Percentiles rank a stretch among this genome's conserved stretches.
Conservation (phyloP, 106 monocot genomes). For the Dioscorea zingiberensis region DNA sequence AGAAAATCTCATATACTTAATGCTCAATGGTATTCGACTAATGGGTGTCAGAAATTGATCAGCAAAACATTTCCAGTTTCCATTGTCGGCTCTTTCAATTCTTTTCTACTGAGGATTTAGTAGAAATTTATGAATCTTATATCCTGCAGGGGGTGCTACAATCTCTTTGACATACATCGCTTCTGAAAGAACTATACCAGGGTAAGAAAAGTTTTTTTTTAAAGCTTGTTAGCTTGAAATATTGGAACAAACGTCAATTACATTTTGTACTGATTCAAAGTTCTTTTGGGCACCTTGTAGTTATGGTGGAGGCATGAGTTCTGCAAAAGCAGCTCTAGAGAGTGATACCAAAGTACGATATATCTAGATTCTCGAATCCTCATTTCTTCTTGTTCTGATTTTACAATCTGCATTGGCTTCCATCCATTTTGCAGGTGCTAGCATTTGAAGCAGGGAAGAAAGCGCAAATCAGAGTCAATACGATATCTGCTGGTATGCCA, state of each 20-base stretch:
- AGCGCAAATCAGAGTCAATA: constrained; percentile 40
- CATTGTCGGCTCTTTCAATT: too few species aligned
- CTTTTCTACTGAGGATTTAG: background rate
- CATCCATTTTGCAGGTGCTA: constrained; percentile 15
- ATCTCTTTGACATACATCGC: constrained; percentile 88
- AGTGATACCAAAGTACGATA: constrained; percentile 76
- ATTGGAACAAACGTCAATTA: too few species aligned
- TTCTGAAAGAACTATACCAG: constrained; percentile 85
- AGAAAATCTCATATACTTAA: too few species aligned
- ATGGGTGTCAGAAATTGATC: too few species aligned
- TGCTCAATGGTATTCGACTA: too few species aligned
- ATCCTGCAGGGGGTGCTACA: constrained; percentile 32
- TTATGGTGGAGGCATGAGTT: constrained; percentile 99
- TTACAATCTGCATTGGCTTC: background rate
- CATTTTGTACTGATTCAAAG: background rate
- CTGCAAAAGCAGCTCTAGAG: constrained; percentile 93
- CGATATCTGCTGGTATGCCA: constrained; percentile 43
- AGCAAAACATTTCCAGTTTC: too few species aligned
- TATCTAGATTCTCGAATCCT: too few species aligned
- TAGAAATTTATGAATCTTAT: background rate
- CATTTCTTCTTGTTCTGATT: too few species aligned
- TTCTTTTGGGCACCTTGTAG: constrained; percentile 6
- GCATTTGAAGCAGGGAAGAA: constrained; percentile 47
- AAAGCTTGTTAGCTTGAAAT: background rate
- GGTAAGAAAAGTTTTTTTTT: constrained; percentile 16